phyloP scores from a whole-genome alignment of 2,329 filamentous ascomycete species.

The Xylaria sp. region DNA sequence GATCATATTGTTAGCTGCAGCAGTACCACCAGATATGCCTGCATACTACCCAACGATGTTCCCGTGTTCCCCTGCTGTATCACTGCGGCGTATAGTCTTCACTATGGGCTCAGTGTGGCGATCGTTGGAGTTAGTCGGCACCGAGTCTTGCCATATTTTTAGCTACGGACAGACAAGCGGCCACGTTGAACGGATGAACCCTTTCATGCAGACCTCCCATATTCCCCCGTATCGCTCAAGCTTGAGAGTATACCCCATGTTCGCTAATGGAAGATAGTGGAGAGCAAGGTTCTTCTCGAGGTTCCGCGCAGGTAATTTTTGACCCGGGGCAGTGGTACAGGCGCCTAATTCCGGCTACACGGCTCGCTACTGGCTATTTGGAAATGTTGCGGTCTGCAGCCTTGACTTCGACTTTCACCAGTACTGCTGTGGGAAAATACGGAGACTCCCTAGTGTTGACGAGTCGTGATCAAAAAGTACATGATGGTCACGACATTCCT shows the following conservation, averaged over 20 bases:
- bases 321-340: background rate
- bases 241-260: background rate
- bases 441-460: background rate
- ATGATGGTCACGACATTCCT: background rate
- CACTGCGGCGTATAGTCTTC: conserved; percentile 5
- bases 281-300: background rate
- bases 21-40: background rate
- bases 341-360: background rate
- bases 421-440: background rate
- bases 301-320: background rate
- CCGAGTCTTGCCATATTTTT: conserved; percentile 6
- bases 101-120: background rate
- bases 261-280: background rate
- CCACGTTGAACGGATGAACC: background rate
- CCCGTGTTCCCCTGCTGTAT: conserved; percentile 18
- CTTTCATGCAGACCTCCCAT: background rate
- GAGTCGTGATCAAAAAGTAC: background rate
- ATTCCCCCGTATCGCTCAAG: background rate
- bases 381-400: background rate
- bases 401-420: background rate
- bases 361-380: conserved; percentile 2
- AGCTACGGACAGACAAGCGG: background rate
- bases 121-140: conserved; percentile 11
- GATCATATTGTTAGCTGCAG: conserved; percentile 14
- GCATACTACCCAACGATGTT: background rate